Evolutionary conservation across 2,329 filamentous ascomycete genomes (phyloP).

Genomic region (Aspergillus nomiae): DNA sequence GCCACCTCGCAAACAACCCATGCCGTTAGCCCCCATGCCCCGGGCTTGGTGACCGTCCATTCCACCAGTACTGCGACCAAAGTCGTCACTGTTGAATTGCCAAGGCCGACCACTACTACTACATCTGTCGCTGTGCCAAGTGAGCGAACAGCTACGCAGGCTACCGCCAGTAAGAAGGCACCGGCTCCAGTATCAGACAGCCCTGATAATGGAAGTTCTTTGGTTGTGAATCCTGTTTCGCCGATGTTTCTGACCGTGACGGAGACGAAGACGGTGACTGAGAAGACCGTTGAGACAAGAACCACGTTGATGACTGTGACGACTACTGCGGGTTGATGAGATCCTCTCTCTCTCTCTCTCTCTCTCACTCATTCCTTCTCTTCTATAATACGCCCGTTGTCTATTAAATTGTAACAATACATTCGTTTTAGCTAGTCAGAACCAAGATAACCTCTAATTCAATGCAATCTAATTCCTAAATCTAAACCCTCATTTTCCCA

Average conservation of each 20-base stretch:
- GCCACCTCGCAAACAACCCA: not conserved
- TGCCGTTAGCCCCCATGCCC: not conserved
- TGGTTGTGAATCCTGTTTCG: slow-evolving; percentile 14
- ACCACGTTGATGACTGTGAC: not conserved
- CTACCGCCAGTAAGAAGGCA: not conserved
- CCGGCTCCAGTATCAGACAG: not conserved
- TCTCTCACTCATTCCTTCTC: not conserved
- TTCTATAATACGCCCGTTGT: not conserved
- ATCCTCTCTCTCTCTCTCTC: not conserved
- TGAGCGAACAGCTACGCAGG: not conserved
- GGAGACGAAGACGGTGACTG: slow-evolving; percentile 12
- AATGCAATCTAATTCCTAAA: not conserved
- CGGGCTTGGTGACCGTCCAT: not conserved
- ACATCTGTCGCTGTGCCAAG: not conserved
- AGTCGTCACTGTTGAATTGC: not conserved
- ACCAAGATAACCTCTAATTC: not conserved
- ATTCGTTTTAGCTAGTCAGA: not conserved
- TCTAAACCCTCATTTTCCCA: not conserved
- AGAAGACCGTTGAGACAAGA: slow-evolving; percentile 1
- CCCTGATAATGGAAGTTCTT: not conserved
- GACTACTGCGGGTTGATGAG: not conserved
- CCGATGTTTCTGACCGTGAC: slow-evolving; percentile 13
- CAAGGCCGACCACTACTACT: not conserved
- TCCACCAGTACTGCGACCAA: not conserved
- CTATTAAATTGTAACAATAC: not conserved